Evolutionary conservation across 805 yeast species (phyloP), one percentile per base, ranked within the genome.

Genomic region (Teunomyces stri): DNA sequence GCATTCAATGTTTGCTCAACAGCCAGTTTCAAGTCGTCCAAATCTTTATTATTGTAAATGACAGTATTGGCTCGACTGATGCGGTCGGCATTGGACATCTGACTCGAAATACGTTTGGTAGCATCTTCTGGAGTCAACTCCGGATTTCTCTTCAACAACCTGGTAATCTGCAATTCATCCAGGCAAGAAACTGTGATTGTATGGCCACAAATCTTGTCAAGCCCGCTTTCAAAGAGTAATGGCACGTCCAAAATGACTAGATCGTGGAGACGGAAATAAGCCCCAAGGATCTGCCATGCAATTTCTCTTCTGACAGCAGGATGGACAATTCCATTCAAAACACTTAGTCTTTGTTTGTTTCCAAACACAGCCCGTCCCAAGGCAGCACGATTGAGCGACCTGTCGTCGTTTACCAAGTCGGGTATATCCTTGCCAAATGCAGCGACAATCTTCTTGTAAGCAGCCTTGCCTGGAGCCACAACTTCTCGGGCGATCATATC

Each of bases 231-330:
- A 64, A 88, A 94, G 15, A 94, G 69, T 33, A 94, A 69, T 1
- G 99, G 99, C 2, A 95, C 92, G 59, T 94, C 99, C 42, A 94
- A 65, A 0, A 94, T 68, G 3, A 89, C 90, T 59, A 89, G 56
- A 11, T 72, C 63, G 38, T 80, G 60, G 11, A 89, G 81, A 7
- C 62, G 51, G 11, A 89, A 27, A 75, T 90, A 94, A 13, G 80
- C 79, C 44, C 54, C 49, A 2, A 85, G 31, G 1, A 89, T 68
- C 54, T 78, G 79, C 65, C 75, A 68, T 6, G 79, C 62, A 59
- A 92, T 89, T 40, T 80, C 86, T 52, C 76, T 69, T 39, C 85
- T 76, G 1, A 94, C 91, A 5, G 89, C 92, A 0, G 97, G 96
- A 61, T 94, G 99, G 0, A 91, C 88, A 10, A 94, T 82, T 3